Evolutionary conservation across 1,284 basidiomycete genomes (phyloP).

Genomic region (Ustilago cynodontis): DNA sequence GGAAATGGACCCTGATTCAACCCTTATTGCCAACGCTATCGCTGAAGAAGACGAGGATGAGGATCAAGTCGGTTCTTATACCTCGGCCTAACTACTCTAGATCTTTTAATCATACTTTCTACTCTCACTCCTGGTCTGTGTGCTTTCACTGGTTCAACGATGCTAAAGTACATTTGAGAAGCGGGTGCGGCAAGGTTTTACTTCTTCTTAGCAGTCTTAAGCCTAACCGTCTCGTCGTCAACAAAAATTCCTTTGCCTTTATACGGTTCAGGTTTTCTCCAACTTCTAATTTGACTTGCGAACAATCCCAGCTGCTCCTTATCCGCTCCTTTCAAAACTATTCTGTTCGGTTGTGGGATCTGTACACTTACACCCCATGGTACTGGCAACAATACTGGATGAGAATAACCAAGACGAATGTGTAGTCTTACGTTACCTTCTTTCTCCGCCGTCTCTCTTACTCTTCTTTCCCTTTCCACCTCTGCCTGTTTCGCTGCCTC

Average conservation of each 20-base stretch:
- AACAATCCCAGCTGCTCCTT: constrained; percentile 82
- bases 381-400: constrained; percentile 84
- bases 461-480: constrained; percentile 25
- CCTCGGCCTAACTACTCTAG: background rate
- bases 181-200: too few species aligned
- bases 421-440: constrained; percentile 54
- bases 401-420: constrained; percentile 82
- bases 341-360: constrained; percentile 72
- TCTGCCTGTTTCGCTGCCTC: constrained; percentile 51
- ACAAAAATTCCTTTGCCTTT: constrained; percentile 90
- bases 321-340: constrained; percentile 73
- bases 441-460: constrained; percentile 23
- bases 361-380: constrained; percentile 72
- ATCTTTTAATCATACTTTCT: too few species aligned
- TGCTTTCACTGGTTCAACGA: too few species aligned
- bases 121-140: too few species aligned
- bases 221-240: constrained; percentile 85
- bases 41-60: constrained; percentile 27
- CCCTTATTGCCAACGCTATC: constrained; percentile 5
- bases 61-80: constrained; percentile 8
- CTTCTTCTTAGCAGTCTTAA: constrained; percentile 95
- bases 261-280: constrained; percentile 94
- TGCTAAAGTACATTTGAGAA: too few species aligned
- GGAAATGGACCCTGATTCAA: constrained; percentile 23
- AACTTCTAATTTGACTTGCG: constrained; percentile 84